These are phyloP conservation scores for Ceriops zippeliana DNA, from an alignment of 345 rosid species.

Conservation along the genomic window DNA sequence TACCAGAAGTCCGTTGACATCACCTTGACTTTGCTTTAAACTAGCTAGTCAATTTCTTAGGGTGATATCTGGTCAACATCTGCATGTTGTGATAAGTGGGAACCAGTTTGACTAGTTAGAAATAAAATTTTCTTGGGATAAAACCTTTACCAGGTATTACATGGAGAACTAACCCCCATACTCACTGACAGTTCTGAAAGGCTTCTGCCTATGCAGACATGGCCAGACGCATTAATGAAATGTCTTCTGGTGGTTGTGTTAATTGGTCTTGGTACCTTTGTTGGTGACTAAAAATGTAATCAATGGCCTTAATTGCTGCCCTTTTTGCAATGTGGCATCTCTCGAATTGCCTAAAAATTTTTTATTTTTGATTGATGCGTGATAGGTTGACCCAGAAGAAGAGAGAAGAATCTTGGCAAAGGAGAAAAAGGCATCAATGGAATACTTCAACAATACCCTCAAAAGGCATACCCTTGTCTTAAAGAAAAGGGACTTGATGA, in stretches of 20 bases:
- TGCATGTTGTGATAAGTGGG: not conserved
- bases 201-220: not conserved
- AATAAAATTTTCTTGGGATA: not conserved
- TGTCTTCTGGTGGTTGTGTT: conserved; percentile 3
- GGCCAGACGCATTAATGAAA: not conserved
- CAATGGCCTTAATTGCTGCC: not conserved
- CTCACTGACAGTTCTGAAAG: not conserved
- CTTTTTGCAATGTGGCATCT: not conserved
- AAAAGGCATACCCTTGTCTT: conserved; percentile 76
- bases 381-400: conserved; percentile 83
- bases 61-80: not conserved
- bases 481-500: conserved; percentile 86
- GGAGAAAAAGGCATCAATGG: conserved; percentile 79
- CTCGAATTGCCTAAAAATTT: not conserved
- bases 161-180: not conserved
- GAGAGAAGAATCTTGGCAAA: conserved; percentile 73
- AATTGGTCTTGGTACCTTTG: not conserved
- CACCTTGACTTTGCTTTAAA: not conserved
- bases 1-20: conserved; percentile 1
- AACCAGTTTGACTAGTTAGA: not conserved
- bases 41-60: not conserved
- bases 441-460: conserved; percentile 54
- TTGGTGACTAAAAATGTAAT: not conserved
- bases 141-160: not conserved
- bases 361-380: conserved; percentile 12